These are phyloP conservation scores for Cyclotella baltica DNA, from an alignment of 108 stramenopile genomes.

Conservation along the genomic window DNA sequence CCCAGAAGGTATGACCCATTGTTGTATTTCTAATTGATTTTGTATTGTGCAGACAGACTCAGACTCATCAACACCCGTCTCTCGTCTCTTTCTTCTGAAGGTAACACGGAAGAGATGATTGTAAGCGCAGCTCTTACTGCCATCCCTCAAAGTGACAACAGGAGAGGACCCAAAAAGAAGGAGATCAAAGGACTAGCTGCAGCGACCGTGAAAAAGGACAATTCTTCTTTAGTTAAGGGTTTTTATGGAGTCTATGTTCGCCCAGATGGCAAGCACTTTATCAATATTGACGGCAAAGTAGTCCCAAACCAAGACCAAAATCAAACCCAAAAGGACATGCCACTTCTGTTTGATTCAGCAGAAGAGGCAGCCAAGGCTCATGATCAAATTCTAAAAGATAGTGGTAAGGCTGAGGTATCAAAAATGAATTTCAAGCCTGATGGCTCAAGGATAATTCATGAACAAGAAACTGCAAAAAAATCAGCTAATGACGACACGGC, in stretches of 20 bases:
- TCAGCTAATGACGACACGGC: slow-evolving; percentile 24
- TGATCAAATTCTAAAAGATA: slow-evolving; percentile 58
- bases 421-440: slow-evolving; percentile 78
- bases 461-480: slow-evolving; percentile 46
- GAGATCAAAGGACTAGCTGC: slow-evolving; percentile 32
- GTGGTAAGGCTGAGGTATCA: slow-evolving; percentile 24
- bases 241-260: slow-evolving; percentile 82
- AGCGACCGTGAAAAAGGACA: slow-evolving; percentile 61
- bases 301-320: slow-evolving; percentile 18
- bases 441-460: slow-evolving; percentile 70
- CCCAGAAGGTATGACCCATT: slow-evolving; percentile 16
- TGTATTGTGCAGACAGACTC: background rate
- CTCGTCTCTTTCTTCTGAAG: background rate
- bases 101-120: slow-evolving; percentile 5
- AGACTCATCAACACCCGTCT: background rate
- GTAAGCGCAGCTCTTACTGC: slow-evolving; percentile 42
- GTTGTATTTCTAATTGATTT: background rate
- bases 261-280: slow-evolving; percentile 70
- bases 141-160: slow-evolving; percentile 31
- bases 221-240: slow-evolving; percentile 67
- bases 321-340: slow-evolving; percentile 23
- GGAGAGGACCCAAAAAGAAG: slow-evolving; percentile 59
- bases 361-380: slow-evolving; percentile 78
- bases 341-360: slow-evolving; percentile 62
- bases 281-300: slow-evolving; percentile 70